These are phyloP conservation scores for Malassezia yamatoensis DNA, from an alignment of 1,284 basidiomycete species.

Conservation along the genomic window DNA sequence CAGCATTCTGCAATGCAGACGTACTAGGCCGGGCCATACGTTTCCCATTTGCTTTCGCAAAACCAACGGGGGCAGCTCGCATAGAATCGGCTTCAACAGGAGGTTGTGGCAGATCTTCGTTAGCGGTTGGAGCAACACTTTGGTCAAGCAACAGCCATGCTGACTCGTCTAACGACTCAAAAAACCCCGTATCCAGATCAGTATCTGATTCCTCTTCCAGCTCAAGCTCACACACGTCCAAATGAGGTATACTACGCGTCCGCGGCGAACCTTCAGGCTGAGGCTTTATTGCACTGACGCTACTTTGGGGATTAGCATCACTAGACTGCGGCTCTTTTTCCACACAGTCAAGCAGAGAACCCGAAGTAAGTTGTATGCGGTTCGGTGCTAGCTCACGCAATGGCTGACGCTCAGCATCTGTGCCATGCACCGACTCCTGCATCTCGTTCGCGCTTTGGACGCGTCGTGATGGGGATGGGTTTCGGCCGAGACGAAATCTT, in stretches of 20 bases:
- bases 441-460: background rate
- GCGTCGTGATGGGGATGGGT: background rate
- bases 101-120: background rate
- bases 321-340: too few relatives aligned
- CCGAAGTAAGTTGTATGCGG: too few relatives aligned
- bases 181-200: constrained; percentile 10
- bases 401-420: too few relatives aligned
- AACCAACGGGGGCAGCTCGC: background rate
- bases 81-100: background rate
- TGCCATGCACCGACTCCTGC: background rate
- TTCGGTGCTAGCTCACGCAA: too few relatives aligned
- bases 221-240: background rate
- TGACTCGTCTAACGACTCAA: constrained; percentile 15
- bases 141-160: constrained; percentile 12
- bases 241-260: too few relatives aligned
- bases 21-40: constrained; percentile 12
- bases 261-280: too few relatives aligned
- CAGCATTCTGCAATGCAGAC: constrained; percentile 11
- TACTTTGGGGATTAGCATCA: too few relatives aligned
- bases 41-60: constrained; percentile 15
- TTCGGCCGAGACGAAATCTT: background rate
- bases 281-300: too few relatives aligned
- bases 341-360: too few relatives aligned
- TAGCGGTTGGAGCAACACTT: background rate
- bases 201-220: background rate